Evolutionary conservation across 2,329 filamentous ascomycete genomes (phyloP), one percentile per base, ranked within the genome.

Genomic region (Fusarium sterilihyphosum): DNA sequence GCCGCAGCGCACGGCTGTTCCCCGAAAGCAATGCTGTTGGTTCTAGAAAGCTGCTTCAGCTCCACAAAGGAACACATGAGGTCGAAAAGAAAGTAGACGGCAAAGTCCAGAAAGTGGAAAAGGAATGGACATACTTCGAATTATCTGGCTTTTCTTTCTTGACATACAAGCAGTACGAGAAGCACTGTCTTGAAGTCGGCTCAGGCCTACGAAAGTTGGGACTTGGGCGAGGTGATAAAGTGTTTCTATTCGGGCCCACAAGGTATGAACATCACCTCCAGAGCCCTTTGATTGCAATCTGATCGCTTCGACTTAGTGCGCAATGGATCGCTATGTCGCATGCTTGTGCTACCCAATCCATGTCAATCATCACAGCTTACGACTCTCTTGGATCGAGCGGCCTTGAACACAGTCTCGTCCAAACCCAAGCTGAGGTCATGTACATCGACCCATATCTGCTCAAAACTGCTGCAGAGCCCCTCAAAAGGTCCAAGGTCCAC

Each of bases 311-410:
- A n/a, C 1, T 31, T 11, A 94, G 93, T 82, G 88, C 91, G 58
- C 90, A 94, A 84, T 98, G 95, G 96, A 88, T 98, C 71, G 90
- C 92, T 58, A 91, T 93, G 77, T 93, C 95, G 40, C 94, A 96
- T 81, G 88, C 83, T n/a, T 86, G 92, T 89, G 85, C 91, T 20
- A 95, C 95, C 18, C 96, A 98, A 83, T 95, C 94, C 37, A 90
- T 98, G 82, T 91, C 93, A 61, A 95, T 98, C 73, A 95, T 98
- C 58, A 98, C 96, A 49, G 95, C 95, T 52, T 98, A 98, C 83
- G 95, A 98, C 82, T 97, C 94, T 31, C 92, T 98, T 41, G 95
- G 95, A 58, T 90, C 94, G 78, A 90, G 91, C 70, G 95, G 95
- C 49, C 88, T 98, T 70, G 91, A 92, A 84, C 95, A 97, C 85